These are phyloP conservation scores for Eimeria tenella DNA, from an alignment of 169 alveolate genomes.

Conservation along the genomic window DNA sequence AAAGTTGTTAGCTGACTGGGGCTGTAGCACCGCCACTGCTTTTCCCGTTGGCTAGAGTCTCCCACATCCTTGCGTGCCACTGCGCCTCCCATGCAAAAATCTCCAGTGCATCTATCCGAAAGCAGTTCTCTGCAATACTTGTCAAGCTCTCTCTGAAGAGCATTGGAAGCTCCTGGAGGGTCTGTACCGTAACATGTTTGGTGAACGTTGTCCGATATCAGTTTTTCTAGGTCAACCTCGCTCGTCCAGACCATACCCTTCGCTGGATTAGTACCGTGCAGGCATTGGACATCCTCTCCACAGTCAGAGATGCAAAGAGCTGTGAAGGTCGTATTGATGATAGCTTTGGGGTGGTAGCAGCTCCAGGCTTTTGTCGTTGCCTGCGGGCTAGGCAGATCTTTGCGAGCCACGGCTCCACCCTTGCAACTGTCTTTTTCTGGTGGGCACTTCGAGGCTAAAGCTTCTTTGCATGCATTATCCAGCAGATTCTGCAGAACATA, in stretches of 20 bases:
- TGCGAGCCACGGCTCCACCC: not conserved
- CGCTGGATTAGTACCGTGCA: not conserved
- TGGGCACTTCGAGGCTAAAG: not conserved
- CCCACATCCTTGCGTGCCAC: conserved; percentile 41
- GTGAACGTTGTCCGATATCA: not conserved
- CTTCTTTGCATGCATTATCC: not conserved
- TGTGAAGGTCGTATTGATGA: not conserved
- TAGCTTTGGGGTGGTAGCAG: not conserved
- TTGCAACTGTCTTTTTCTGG: not conserved
- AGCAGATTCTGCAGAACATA: not conserved
- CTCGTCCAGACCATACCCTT: not conserved
- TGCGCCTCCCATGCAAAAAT: not conserved
- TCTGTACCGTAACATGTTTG: not conserved
- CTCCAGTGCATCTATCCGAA: not conserved
- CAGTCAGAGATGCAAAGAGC: not conserved
- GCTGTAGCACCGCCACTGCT: conserved; percentile 25
- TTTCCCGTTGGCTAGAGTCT: not conserved
- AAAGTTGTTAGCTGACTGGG: not conserved
- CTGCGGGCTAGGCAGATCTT: not conserved
- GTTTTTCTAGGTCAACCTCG: not conserved
- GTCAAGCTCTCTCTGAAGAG: not conserved
- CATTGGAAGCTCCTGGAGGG: not conserved
- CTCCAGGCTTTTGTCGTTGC: not conserved
- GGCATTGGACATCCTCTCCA: not conserved
- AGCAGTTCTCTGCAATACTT: not conserved